Evolutionary conservation across 2,329 filamentous ascomycete species (phyloP), one percentile per base, ranked within the genome.

Genomic region (Xylaria sp.): DNA sequence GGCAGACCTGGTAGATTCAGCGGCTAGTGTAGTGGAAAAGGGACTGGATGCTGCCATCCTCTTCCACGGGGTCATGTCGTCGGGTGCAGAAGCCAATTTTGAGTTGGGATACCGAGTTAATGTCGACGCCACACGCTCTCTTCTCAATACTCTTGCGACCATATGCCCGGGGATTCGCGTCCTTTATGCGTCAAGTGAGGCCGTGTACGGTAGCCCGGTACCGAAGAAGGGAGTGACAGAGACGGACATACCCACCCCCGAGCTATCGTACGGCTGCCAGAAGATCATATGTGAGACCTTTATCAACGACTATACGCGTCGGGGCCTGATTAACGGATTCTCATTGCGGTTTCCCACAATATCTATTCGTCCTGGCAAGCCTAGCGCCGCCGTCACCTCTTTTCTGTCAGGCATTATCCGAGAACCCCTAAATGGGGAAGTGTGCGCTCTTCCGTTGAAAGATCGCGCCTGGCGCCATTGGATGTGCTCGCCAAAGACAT

Each of bases 281-380:
- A 62, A 62, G 46, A 62, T 62, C 31, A 25, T 62, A 7, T 62
- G 59, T 23, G 59, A 62, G 59, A 62, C 59, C 12, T 62, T 62
- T 46, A 62, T 62, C 34, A 62, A 62, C 37, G 59, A 62, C 48
- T 62, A 62, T 25, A 62, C 59, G 3, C 59, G 59, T 25, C 59
- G 59, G 28, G 50, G 50, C 12, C 37, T 62, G 46, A 54, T 62
- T 6, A 62, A 62, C 18, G 59, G 59, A 15, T 62, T 62, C 18
- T 62, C 59, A 25, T 25, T 62, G n/a, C 59, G 59, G 18, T 62
- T 62, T 23, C 59, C 50, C 13, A 62, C 59, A 5, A 62, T 62
- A 37, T 62, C 59, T 39, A 31, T 62, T 25, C 59, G 50, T 39
- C 59, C 59, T 9, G 59, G 59, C 12, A 62, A 62, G 23, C 59